Conservation (phyloP, 176 grass and related monocot genomes). For the Tillandsia fasciculata region DNA sequence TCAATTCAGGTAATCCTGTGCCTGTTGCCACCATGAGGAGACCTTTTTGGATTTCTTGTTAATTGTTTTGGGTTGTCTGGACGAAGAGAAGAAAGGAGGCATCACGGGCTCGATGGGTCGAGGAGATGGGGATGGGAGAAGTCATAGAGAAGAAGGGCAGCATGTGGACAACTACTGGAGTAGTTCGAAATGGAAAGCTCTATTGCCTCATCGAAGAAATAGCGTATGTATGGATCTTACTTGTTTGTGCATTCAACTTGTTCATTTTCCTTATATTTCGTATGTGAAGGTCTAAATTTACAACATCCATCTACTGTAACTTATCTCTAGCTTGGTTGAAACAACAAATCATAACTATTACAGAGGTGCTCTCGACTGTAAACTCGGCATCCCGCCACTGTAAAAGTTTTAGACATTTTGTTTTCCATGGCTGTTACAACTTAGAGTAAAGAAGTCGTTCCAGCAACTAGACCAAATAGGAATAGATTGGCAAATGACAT, state of each 20-base stretch:
- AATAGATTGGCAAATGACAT: background rate
- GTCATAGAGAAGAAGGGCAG: slow-evolving; percentile 69
- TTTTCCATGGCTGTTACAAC: background rate
- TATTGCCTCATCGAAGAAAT: slow-evolving; percentile 89
- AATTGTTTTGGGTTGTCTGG: background rate
- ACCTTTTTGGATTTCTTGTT: background rate
- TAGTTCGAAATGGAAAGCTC: slow-evolving; percentile 40
- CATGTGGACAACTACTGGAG: slow-evolving; percentile 62
- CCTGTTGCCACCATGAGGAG: background rate
- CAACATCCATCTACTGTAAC: background rate
- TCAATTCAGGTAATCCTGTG: slow-evolving; percentile 34
- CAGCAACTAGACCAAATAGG: background rate
- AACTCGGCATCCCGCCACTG: background rate
- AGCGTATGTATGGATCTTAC: slow-evolving; percentile 19
- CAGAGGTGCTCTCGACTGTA: too few relatives aligned
- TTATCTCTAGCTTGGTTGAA: too few relatives aligned
- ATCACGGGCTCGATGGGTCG: slow-evolving; percentile 59
- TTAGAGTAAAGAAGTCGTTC: too few relatives aligned
- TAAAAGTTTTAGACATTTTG: background rate
- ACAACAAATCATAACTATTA: too few relatives aligned
- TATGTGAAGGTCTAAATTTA: too few relatives aligned
- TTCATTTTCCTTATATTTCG: background rate
- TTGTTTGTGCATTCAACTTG: background rate
- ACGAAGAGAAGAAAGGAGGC: slow-evolving; percentile 34
- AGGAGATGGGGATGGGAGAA: slow-evolving; percentile 50